Base-by-base conservation (phyloP, 2,329 filamentous ascomycete genomes). In the Aureobasidium subglaciale region DNA sequence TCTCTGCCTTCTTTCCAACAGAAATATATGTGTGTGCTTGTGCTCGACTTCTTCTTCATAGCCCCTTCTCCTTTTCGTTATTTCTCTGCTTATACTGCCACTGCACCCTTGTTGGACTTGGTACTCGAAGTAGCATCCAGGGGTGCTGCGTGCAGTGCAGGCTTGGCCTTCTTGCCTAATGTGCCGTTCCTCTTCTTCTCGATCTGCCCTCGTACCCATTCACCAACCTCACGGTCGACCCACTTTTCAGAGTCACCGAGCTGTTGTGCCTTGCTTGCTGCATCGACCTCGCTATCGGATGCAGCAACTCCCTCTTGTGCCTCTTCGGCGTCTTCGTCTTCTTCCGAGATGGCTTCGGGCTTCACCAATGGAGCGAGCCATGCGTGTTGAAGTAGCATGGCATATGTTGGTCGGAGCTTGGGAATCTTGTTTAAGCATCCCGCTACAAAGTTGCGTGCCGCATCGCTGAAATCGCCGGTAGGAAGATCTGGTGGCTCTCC, bases 401-500 rank as follows among this genome's bases (percentile, higher is more conserved):
- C 83, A 68, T 99, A 99, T 0, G 88, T 93, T n/a, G 91, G 92
- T n/a, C 93, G 84, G 58, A 95, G 82, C 63, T 88, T 88, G 8
- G 93, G 89, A 20, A 89, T 87, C 71, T 99, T 99, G 76, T 96
- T 90, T 43, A 99, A 78, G 69, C 93, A 97, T 41, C 86, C 86
- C 35, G 81, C 79, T 22, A 99, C 92, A 72, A 99, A 99, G 64
- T 92, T 87, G 56, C 85, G 85, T 2, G 92, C 90, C 5, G 82
- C 79, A 56, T 86, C 80, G 0, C 91, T 93, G 69, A 88, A 99
- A 24, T 82, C 84, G 56, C 87, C 82, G 5, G 79, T 76, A 0
- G 93, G 93, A 29, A 99, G 82, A 65, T 87, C 85, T 10, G 93
- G 93, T 13, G 93, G 90, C n/a, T 96, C 90, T 49, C 93, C 93